These are phyloP conservation scores for Lipomyces chichibuensis DNA, from an alignment of 805 yeast genomes.

Conservation along the genomic window DNA sequence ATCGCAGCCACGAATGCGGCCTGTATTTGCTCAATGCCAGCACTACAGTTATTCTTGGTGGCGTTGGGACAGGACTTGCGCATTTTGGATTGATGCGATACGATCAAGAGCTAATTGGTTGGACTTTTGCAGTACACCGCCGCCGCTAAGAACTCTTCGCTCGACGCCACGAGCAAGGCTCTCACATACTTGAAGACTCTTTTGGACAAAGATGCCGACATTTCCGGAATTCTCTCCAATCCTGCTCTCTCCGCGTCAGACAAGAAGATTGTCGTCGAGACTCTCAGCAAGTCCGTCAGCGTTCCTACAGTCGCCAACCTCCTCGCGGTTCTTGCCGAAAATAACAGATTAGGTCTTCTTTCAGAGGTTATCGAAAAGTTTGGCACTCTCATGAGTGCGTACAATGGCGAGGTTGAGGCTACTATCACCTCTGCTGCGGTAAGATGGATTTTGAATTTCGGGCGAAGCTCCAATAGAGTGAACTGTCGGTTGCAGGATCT, in stretches of 20 bases:
- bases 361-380: slow-evolving; percentile 69
- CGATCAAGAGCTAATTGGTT: background rate
- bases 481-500: background rate
- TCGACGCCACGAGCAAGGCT: slow-evolving; percentile 70
- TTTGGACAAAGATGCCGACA: slow-evolving; percentile 64
- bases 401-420: slow-evolving; percentile 91
- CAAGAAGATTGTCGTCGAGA: slow-evolving; percentile 68
- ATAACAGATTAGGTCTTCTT: slow-evolving; percentile 85
- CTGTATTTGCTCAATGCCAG: background rate
- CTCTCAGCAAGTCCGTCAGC: slow-evolving; percentile 55
- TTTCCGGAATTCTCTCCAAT: slow-evolving; percentile 65
- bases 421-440: slow-evolving; percentile 76
- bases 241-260: slow-evolving; percentile 81
- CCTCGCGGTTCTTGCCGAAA: slow-evolving; percentile 83
- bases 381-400: slow-evolving; percentile 78
- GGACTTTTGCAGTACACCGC: slow-evolving; percentile 62
- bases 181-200: slow-evolving; percentile 61
- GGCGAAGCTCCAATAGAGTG: background rate
- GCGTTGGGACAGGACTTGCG: background rate
- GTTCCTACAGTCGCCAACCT: slow-evolving; percentile 76
- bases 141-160: slow-evolving; percentile 75
- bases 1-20: background rate
- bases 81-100: background rate
- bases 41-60: background rate
- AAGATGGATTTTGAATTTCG: slow-evolving; percentile 35